Evolutionary conservation across 2,329 filamentous ascomycete species (phyloP), one percentile per base, ranked within the genome.

Genomic region (Penicillium sp.): DNA sequence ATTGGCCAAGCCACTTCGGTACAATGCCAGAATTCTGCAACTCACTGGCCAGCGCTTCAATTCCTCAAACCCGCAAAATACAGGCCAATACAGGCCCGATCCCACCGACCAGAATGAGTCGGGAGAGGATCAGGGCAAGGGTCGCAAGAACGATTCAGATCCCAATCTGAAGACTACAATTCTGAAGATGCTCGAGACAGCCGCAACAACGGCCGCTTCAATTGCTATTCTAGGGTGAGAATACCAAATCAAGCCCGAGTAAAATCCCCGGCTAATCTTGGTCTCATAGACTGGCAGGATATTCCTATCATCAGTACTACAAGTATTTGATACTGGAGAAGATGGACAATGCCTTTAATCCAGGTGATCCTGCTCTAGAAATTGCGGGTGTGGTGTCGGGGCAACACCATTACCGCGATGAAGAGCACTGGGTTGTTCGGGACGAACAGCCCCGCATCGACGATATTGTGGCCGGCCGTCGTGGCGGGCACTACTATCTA

Each of bases 251-350:
- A 11, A 11, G 16, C 14, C 22, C 22, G 13, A 31, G 19, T 47
- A 51, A 14, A 37, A 9, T 46, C 18, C 19, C 10, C 2, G 50
- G 52, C 69, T 73, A 59, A 71, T n/a, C 18, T 36, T 37, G 51
- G 6, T 14, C 7, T 27, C 31, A 24, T 56, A 78, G 76, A 41
- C 66, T 84, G 24, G 89, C 90, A 6, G 91, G 89, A 24, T 94
- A 91, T 74, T 82, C 83, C 50, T 96, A 95, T 72, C 90, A 95
- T 74, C 87, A 84, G 68, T 86, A 85, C 72, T 98, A 99, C 84
- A 99, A 99, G 79, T 84, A 88, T 76, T 78, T 96, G 56, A 92
- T 98, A 31, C 80, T 98, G n/a, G 80, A 87, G 64, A 99, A 99
- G 78, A 98, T 99, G 82, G 86, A 90, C 65, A 89, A 90, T 67